Evolutionary conservation across 2,329 filamentous ascomycete species (phyloP), one percentile per base, ranked within the genome.

Genomic region (Capronia americana): DNA sequence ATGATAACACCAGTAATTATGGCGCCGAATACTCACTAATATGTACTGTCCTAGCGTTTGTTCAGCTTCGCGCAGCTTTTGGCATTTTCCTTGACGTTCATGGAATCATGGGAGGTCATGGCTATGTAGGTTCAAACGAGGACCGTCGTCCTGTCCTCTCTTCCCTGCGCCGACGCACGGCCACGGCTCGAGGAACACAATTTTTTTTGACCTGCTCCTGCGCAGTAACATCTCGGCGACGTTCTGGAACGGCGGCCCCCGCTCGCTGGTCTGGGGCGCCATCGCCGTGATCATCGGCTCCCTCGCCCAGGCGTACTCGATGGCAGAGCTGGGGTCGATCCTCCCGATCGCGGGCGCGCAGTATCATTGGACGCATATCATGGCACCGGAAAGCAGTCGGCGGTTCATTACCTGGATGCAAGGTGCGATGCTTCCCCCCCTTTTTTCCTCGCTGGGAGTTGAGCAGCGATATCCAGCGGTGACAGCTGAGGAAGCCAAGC

Each of bases 241-340:
- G 4, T 73, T 79, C 32, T 72, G 71, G 58, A 78, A 79, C 60
- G 77, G 77, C 17, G 77, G 76, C 8, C 76, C 76, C 46, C 71
- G 67, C 28, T 70, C 74, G 3, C 69, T 76, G 30, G 67, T 74
- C 30, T 78, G 75, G 72, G 75, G 75, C 61, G 73, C 74, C 57
- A 54, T 77, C 56, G 68, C 76, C 23, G 74, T 75, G 3, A 65
- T 75, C 58, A 59, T 69, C 32, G 77, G 77, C 34, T 72, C 73
- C n/a, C 68, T 77, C 6, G 69, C 70, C 6, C 75, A 77, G 53
- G 72, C 74, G 11, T 73, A 72, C 4, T 79, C 79, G 1, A 71
- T 81, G 44, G 79, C 76, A 6, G 79, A 81, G 66, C 71, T 81
- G 73, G 76, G 76, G 1, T 79, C 79, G 0, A 79, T 80, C 68